Base-by-base conservation (phyloP, 805 yeast genomes). In the Teunomyces pallodes region DNA sequence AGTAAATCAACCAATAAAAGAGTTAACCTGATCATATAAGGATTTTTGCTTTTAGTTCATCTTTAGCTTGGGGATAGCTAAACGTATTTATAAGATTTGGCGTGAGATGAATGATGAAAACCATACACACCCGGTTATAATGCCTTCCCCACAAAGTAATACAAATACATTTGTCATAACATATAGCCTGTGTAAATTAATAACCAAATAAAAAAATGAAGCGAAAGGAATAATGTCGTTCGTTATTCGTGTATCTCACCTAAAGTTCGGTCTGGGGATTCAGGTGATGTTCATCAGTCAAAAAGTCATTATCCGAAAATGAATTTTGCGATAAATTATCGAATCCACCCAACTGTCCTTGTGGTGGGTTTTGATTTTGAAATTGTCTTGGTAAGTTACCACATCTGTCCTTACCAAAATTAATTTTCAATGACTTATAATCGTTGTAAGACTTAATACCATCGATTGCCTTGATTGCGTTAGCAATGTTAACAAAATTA, bases 381-480 rank as follows among this genome's bases (percentile, higher is more conserved):
- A 82, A 82, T 64, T 85, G 92, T 60, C 96, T 79, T 43, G 97
- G 97, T 50, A 90, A 83, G 62, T 91, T 90, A 28, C 97, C 98
- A 67, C 98, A 92, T 61, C 99, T 79, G 51, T 62, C 67, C 50
- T 62, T 62, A 27, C 67, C 67, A 46, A 62, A 62, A 32, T 62
- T 90, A 56, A 92, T 86, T 66, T 89, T 89, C 58, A 90, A 76
- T 50, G 78, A 77, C 55, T 79, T 76, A 51, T 82, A 70, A 43
- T 81, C 87, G 4, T 77, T 77, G 59, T 84, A 82, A 41, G 86
- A 84, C 65, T 88, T 86, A 56, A 91, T 87, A 42, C 96, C 94
- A 62, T 91, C 96, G 54, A 92, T 85, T 5, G 97, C 97, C 59
- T 86, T 82, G 57, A 91, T 87, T 5, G 98, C 97, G 64, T 86